These are phyloP conservation scores for Diaporthe ampelina DNA, from an alignment of 2,329 filamentous ascomycete genomes.

Conservation along the genomic window DNA sequence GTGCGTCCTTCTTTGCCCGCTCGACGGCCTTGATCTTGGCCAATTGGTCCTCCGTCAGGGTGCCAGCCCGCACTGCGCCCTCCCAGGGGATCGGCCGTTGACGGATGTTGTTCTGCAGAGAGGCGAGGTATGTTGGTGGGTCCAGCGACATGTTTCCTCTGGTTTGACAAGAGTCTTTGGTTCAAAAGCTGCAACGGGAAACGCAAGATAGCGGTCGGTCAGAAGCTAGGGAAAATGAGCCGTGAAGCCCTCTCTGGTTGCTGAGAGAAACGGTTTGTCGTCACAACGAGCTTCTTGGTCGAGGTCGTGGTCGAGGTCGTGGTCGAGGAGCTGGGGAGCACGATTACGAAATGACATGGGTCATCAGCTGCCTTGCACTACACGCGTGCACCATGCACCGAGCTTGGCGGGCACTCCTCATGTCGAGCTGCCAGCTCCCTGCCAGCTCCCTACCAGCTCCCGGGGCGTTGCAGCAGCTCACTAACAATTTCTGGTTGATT, in stretches of 20 bases:
- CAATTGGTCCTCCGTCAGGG: constrained; percentile 93
- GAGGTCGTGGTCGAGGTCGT: constrained; percentile 5
- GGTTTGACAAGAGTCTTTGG: background rate
- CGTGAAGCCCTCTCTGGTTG: background rate
- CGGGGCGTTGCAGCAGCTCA: background rate
- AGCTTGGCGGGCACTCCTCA: background rate
- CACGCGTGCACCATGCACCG: background rate
- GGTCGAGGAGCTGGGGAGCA: constrained; percentile 6
- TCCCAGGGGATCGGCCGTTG: constrained; percentile 98
- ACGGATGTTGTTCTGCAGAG: constrained; percentile 96
- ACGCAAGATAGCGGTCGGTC: background rate
- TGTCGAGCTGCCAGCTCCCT: background rate
- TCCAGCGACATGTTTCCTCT: constrained; percentile 82
- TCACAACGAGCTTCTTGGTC: background rate
- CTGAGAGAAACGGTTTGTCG: constrained; percentile 12
- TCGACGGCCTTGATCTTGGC: constrained; percentile 97
- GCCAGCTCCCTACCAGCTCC: background rate
- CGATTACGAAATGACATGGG: constrained; percentile 39
- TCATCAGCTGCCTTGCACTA: background rate
- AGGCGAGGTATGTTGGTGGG: constrained; percentile 85
- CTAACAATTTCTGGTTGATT: constrained; percentile 33
- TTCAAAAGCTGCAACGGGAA: background rate
- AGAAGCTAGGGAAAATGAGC: constrained; percentile 1
- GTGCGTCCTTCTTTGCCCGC: constrained; percentile 93
- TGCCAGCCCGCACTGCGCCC: constrained; percentile 91